Evolutionary conservation across 176 grass and related monocot genomes (phyloP).

Genomic region (Oryza glumipatula): DNA sequence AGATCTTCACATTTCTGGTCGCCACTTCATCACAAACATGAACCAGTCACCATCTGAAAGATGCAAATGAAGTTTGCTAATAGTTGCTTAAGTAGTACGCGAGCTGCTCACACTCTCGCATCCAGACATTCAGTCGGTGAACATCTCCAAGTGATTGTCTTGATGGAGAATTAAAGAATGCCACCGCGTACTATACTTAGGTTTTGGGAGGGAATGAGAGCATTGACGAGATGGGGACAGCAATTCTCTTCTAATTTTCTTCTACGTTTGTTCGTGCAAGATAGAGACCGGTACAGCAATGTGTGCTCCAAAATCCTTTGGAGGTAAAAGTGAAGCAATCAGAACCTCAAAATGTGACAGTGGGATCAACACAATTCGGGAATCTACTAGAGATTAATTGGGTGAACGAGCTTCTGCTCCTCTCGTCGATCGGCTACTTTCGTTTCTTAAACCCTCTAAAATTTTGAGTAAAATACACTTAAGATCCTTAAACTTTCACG

Average conservation of each 20-base stretch:
- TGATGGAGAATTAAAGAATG: neutral
- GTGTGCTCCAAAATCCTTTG: neutral
- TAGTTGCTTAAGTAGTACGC: neutral
- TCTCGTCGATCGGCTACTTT: too few relatives aligned
- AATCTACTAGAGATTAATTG: neutral
- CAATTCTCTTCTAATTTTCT: neutral
- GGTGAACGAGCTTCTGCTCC: too few relatives aligned
- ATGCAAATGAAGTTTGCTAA: neutral
- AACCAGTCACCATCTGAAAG: neutral
- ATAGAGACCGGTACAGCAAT: neutral
- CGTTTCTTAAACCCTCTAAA: too few relatives aligned
- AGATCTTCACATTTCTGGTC: neutral
- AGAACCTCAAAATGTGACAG: neutral
- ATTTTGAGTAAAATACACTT: too few relatives aligned
- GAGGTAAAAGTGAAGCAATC: neutral
- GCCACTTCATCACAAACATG: neutral
- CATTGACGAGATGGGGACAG: neutral
- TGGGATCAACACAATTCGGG: neutral
- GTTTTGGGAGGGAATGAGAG: neutral
- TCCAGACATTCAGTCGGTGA: neutral
- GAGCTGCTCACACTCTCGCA: neutral
- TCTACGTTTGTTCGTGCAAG: neutral
- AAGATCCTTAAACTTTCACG: too few relatives aligned
- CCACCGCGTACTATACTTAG: neutral
- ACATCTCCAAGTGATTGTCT: neutral